A percentile compares a stretch with the other conserved stretches of the same genome.
These are phyloP conservation scores for Penicillium desertorum DNA, from an alignment of 495 filamentous ascomycete species.

Conservation along the genomic window DNA sequence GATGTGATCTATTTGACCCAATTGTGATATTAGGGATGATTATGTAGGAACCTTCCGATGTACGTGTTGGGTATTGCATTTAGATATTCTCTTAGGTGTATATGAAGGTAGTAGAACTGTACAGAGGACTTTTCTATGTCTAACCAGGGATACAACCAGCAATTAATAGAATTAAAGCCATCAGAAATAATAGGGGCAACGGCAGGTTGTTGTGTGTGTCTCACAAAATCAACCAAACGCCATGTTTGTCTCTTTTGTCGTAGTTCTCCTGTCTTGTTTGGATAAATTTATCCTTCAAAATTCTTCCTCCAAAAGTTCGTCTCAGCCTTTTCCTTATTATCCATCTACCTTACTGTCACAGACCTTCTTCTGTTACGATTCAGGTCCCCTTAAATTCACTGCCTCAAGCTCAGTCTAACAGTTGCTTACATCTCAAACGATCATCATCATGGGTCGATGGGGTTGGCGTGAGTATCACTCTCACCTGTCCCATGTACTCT, in stretches of 20 bases:
- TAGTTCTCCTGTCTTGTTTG: neutral
- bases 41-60: too few relatives aligned
- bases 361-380: neutral
- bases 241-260: neutral
- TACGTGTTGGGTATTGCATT: too few relatives aligned
- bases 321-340: neutral
- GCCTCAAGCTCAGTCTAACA: neutral
- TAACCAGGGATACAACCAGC: too few relatives aligned
- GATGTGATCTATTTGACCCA: too few relatives aligned
- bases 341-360: neutral
- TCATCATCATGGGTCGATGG: slow-evolving; percentile 14
- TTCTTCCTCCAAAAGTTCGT: neutral
- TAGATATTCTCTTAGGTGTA: too few relatives aligned
- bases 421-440: neutral
- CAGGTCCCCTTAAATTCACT: neutral
- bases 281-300: neutral
- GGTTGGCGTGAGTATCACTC: slow-evolving; percentile 9
- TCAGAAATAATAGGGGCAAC: too few relatives aligned
- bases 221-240: neutral
- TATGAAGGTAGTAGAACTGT: too few relatives aligned
- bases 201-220: too few relatives aligned
- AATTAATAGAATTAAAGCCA: too few relatives aligned
- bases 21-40: too few relatives aligned
- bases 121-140: too few relatives aligned
- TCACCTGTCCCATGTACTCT: neutral